phyloP scores from a whole-genome alignment of 139 green algal species.

The Chlorella sp. region DNA sequence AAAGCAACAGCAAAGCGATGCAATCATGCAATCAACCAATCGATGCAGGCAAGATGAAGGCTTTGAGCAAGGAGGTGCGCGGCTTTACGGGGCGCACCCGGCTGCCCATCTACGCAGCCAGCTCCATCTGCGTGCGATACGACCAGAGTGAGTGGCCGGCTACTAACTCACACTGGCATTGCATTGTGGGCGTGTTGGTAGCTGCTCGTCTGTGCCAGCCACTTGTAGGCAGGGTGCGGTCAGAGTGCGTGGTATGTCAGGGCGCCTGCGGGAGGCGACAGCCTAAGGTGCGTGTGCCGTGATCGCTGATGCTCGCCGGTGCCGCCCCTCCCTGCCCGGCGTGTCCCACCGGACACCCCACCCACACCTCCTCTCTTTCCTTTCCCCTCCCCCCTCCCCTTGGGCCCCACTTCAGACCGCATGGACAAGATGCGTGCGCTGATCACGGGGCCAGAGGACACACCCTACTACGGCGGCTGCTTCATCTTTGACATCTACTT shows the following conservation, averaged over 20 bases:
- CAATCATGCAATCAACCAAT: no score
- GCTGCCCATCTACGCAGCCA: constrained; percentile 65
- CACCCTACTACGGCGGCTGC: constrained; percentile 77
- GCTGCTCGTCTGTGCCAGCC: no score
- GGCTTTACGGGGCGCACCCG: constrained; percentile 56
- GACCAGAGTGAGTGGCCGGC: constrained; percentile 2
- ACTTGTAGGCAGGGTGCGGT: no score
- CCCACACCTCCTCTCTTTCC: neutral
- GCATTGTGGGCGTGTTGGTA: no score
- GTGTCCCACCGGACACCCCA: neutral
- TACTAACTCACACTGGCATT: no score
- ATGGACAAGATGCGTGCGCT: constrained; percentile 75
- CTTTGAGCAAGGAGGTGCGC: constrained; percentile 67
- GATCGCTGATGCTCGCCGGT: no score
- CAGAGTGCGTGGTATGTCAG: no score
- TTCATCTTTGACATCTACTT: constrained; percentile 92
- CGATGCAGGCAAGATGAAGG: constrained; percentile 67
- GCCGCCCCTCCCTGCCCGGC: no score
- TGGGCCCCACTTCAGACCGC: constrained; percentile 57
- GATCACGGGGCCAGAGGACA: constrained; percentile 75
- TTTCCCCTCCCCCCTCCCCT: neutral
- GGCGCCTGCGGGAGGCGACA: no score
- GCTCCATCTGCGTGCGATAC: constrained; percentile 70
- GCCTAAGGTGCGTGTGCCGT: no score
- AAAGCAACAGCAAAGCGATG: no score